Evolutionary conservation across 164 flowering plant species (phyloP).

Genomic region (Nymphaea colorata): DNA sequence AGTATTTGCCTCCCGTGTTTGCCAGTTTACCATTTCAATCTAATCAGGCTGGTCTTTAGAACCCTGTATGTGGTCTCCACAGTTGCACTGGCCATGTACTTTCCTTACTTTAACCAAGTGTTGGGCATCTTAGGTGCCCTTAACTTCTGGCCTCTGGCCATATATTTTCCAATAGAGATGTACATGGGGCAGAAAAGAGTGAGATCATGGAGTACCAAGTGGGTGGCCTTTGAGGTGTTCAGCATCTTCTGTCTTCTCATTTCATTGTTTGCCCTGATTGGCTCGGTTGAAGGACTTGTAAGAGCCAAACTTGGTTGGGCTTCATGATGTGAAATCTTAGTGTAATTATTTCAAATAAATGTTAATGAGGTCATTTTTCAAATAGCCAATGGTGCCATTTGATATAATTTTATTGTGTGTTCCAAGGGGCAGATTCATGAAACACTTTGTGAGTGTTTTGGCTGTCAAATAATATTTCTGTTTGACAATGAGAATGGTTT

Average conservation of each 20-base stretch:
- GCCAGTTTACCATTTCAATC: slow-evolving; percentile 21
- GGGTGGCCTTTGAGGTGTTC: slow-evolving; percentile 33
- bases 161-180: slow-evolving; percentile 70
- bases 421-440: too few species aligned
- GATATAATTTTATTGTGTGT: too few species aligned
- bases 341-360: too few species aligned
- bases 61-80: slow-evolving; percentile 40
- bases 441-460: too few species aligned
- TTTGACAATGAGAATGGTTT: too few species aligned
- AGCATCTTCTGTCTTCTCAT: slow-evolving; percentile 27
- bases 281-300: slow-evolving; percentile 31
- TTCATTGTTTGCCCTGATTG: slow-evolving; percentile 27
- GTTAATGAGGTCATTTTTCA: too few species aligned
- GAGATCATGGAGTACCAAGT: slow-evolving; percentile 29
- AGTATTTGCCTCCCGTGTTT: slow-evolving; percentile 26
- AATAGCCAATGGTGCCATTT: too few species aligned
- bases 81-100: slow-evolving; percentile 34
- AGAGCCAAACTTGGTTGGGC: not conserved
- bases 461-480: too few species aligned
- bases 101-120: slow-evolving; percentile 65
- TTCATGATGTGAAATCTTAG: too few species aligned
- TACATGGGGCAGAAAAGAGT: slow-evolving; percentile 39
- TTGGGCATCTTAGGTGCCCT: slow-evolving; percentile 47
- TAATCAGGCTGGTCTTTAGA: slow-evolving; percentile 33
- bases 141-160: slow-evolving; percentile 51